Evolutionary conservation across 2,329 filamentous ascomycete genomes (phyloP), one percentile per base, ranked within the genome.

Genomic region (Aspergillus felis): DNA sequence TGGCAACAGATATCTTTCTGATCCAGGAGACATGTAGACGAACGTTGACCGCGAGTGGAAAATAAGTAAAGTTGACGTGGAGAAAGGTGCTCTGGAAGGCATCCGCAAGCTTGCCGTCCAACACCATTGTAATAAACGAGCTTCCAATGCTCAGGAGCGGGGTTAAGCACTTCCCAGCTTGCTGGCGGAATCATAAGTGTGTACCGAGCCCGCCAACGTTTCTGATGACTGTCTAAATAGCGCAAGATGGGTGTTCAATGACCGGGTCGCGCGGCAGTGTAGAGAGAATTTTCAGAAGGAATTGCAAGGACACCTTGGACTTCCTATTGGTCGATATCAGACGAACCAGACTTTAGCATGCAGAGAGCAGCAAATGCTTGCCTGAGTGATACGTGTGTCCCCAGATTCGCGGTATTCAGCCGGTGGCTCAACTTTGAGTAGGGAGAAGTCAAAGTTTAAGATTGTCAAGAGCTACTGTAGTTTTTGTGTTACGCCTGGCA

Each of bases 121-220:
- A 55, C 20, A 27, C 52, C 3, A 28, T 55, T 54, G 12, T 57
- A 55, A 20, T 57, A 53, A 6, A 60, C 52, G 9, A 57, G 29
- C 22, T 54, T 55, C 55, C 57, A 59, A 20, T 46, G 50, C 24
- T 59, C 52, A 22, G 55, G 29, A n/a, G 1, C 2, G 22, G 22
- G 22, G 22, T 53, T 52, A 10, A 38, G 53, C 38, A 57, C 20
- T 3, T 52, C 25, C 0, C 48, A 42, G 22, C 53, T 32, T 10
- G 47, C 41, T 1, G 57, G 57, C 1, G 55, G 50, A 17, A 57
- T 35, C 1, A 55, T n/a, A 5, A 53, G 17, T 38, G 44, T 55
- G n/a, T 57, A 3, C 55, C 57, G 38, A 51, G 57, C 17, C 52
- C 54, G 46, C 55, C 52, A 59, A 22, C 29, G 22, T 57, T 59